Evolutionary conservation across 768 basidiomycete genomes (phyloP), one percentile per base, ranked within the genome.

Genomic region (Infundibulicybe gibba): DNA sequence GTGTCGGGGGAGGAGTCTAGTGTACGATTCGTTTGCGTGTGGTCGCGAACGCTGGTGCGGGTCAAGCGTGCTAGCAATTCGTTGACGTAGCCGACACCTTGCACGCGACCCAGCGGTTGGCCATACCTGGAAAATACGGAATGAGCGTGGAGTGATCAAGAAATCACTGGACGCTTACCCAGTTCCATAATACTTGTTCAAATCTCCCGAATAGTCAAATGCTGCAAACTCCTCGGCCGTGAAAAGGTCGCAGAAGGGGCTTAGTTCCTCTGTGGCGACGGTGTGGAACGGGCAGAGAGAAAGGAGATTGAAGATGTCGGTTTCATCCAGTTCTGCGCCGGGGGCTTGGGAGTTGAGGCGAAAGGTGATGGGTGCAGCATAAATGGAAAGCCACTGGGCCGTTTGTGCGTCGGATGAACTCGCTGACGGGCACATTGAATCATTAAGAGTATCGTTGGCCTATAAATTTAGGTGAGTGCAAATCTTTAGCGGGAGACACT

Each of bases 51-150:
- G 1, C 81, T 77, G 13, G 60, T 63, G 13, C 72, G 72, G 0
- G 84, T 88, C 38, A 95, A 73, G 10, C 94, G 80, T 0, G 90
- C 88, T 15, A 94, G 61, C n/a, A 95, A 77, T 66, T 94, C 92
- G 60, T 92, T 93, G 57, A 89, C 72, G 61, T 88, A 95, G 5
- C 92, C 93, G 3, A 93, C 83, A 30, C 90, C 90, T 59, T 90
- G 88, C 6, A 90, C 80, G 3, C 70, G 83, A 1, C 90, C 90
- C 1, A 92, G 69, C 2, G 61, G 53, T 50, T 81, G 79, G 3
- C 90, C 89, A 49, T 88, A 77, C 15, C 87, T 88, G 49, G 8
- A 31, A 31, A 30, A 3, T 1, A n/a, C 35, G 10, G 25, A 15
- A 35, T 12, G 3, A 19, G 8, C 41, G 37, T 50, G 41, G 52